phyloP scores from a whole-genome alignment of 352 stramenopile genomes.

The Aphanomyces stellatus region DNA sequence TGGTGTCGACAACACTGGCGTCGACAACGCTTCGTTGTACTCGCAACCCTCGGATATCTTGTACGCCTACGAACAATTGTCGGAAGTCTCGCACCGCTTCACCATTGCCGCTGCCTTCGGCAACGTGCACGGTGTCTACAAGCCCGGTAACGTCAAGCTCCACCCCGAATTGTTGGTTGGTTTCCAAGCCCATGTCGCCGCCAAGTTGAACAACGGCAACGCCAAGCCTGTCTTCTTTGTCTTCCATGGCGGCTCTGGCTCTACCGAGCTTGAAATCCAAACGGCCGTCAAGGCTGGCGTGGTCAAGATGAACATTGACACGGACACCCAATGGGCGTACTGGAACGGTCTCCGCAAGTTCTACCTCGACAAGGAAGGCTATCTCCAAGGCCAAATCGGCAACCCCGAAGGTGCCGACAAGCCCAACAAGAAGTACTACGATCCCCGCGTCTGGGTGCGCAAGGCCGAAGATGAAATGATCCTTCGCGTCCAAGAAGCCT shows the following conservation, averaged over 20 bases:
- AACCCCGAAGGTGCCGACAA: slow-evolving; percentile 96
- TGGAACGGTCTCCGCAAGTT: slow-evolving; percentile 97
- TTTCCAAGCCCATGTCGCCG: slow-evolving; percentile 87
- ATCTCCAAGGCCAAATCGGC: slow-evolving; percentile 96
- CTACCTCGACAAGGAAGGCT: slow-evolving; percentile 96
- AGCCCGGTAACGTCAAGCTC: slow-evolving; percentile 98
- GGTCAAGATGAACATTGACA: slow-evolving; percentile 99
- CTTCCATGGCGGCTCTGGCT: slow-evolving; percentile 98
- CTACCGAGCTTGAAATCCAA: slow-evolving; percentile 93
- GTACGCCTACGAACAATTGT: slow-evolving; percentile 93
- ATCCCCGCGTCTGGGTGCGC: slow-evolving; percentile 95
- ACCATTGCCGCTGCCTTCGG: slow-evolving; percentile 95
- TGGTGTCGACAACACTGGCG: slow-evolving; percentile 96
- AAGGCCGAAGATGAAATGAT: slow-evolving; percentile 96
- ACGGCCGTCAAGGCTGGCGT: slow-evolving; percentile 94
- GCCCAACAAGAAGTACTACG: slow-evolving; percentile 99
- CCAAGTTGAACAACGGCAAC: slow-evolving; percentile 54
- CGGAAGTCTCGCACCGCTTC: slow-evolving; percentile 87
- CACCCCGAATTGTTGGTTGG: slow-evolving; percentile 95
- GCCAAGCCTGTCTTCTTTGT: slow-evolving; percentile 98
- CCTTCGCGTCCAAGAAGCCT: slow-evolving; percentile 83
- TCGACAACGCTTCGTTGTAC: slow-evolving; percentile 75
- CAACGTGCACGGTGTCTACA: slow-evolving; percentile 98
- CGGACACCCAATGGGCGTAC: slow-evolving; percentile 98
- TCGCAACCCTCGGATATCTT: slow-evolving; percentile 91